Conservation (phyloP, 108 stramenopile genomes). For the Fragilaria radians region DNA sequence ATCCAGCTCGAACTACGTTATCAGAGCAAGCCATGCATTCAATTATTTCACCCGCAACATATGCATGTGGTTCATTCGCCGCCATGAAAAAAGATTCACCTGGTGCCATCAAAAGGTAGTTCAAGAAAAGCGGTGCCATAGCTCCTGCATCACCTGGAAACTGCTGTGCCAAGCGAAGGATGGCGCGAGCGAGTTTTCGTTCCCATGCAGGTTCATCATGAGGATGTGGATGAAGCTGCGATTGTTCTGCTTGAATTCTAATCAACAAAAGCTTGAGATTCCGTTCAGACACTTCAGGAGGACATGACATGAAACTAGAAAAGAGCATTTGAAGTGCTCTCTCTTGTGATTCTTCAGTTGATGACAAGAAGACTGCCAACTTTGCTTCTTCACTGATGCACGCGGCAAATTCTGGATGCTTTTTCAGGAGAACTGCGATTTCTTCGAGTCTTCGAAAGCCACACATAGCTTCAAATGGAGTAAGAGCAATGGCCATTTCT, state of each 20-base stretch:
- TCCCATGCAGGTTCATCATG: slow-evolving; percentile 55
- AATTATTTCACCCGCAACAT: slow-evolving; percentile 91
- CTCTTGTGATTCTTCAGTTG: slow-evolving; percentile 17
- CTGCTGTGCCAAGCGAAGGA: slow-evolving; percentile 71
- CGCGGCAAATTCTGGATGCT: slow-evolving; percentile 87
- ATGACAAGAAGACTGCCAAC: slow-evolving; percentile 51
- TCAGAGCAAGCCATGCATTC: slow-evolving; percentile 99
- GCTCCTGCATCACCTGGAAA: slow-evolving; percentile 89
- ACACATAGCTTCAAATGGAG: slow-evolving; percentile 94
- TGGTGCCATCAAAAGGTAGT: slow-evolving; percentile 67
- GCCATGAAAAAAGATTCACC: slow-evolving; percentile 88
- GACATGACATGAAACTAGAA: slow-evolving; percentile 74
- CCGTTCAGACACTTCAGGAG: slow-evolving; percentile 27
- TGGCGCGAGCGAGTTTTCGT: slow-evolving; percentile 60
- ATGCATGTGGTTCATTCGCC: slow-evolving; percentile 95
- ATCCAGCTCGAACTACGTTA: slow-evolving; percentile 97
- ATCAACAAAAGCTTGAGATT: slow-evolving; percentile 54
- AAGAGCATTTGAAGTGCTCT: slow-evolving; percentile 57
- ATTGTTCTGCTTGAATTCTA: slow-evolving; percentile 62
- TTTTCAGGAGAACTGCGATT: slow-evolving; percentile 60
- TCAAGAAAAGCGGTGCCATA: slow-evolving; percentile 86
- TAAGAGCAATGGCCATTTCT: slow-evolving; percentile 97
- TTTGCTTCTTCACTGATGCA: slow-evolving; percentile 74
- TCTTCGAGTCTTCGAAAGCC: slow-evolving; percentile 90
- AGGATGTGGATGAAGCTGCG: slow-evolving; percentile 28